phyloP scores from a whole-genome alignment of 352 stramenopile genomes.

The Pythium sp. region DNA sequence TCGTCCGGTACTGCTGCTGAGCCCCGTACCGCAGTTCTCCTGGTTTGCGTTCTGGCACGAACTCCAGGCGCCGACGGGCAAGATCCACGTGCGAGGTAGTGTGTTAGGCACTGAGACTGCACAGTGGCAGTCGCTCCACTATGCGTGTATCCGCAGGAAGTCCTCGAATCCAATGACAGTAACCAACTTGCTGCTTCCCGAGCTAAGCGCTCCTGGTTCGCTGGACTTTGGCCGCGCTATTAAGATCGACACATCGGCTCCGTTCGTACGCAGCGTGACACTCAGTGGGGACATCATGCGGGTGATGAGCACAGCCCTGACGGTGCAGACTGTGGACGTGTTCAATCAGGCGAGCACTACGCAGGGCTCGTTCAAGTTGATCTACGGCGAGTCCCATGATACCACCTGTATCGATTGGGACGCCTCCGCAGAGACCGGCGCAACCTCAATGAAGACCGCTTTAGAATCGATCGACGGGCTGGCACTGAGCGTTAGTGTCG shows the following conservation, averaged over 20 bases:
- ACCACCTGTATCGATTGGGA: conserved; percentile 63
- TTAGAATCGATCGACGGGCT: conserved; percentile 44
- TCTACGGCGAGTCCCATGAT: conserved; percentile 32
- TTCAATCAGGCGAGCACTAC: conserved; percentile 46
- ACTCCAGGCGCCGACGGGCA: conserved; percentile 23
- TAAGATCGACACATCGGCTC: conserved; percentile 49
- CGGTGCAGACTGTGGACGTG: conserved; percentile 56
- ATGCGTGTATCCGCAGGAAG: conserved; percentile 44
- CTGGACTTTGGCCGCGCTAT: conserved; percentile 54
- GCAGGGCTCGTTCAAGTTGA: conserved; percentile 51
- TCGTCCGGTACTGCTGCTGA: conserved; percentile 24
- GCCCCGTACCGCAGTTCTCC: conserved; percentile 4
- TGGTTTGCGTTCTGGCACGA: conserved; percentile 51
- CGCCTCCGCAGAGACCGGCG: conserved; percentile 24
- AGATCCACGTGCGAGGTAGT: conserved; percentile 35
- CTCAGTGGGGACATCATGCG: conserved; percentile 37
- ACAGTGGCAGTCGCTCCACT: conserved; percentile 50
- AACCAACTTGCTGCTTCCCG: conserved; percentile 46
- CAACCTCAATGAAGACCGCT: conserved; percentile 31
- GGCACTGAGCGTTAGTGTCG: conserved; percentile 35
- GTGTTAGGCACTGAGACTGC: conserved; percentile 13
- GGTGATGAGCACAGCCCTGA: conserved; percentile 31
- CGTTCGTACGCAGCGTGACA: conserved; percentile 30
- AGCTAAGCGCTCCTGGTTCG: conserved; percentile 39
- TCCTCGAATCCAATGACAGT: conserved; percentile 32